Conservation (phyloP, 768 basidiomycete genomes). For the Tulasnella sp. region DNA sequence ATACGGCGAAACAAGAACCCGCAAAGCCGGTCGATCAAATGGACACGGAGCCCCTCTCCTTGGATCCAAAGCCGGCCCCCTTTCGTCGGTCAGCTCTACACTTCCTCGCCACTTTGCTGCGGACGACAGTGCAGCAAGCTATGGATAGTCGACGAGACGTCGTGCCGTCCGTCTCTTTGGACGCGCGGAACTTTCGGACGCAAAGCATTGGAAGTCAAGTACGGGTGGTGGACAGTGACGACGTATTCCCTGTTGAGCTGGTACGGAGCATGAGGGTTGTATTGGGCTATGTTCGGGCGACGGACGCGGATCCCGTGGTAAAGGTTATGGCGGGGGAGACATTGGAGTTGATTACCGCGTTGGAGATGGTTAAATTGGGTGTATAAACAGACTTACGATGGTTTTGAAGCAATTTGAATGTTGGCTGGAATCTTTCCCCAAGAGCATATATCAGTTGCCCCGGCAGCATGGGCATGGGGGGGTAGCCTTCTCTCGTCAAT, state of each 20-base stretch:
- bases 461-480: too few species aligned
- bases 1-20: background rate
- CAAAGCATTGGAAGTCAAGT: slow-evolving; percentile 8
- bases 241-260: slow-evolving; percentile 34
- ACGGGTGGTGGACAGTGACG: slow-evolving; percentile 9
- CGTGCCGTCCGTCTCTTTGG: background rate
- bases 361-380: background rate
- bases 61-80: slow-evolving; percentile 61
- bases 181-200: background rate
- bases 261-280: slow-evolving; percentile 50
- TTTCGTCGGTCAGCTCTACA: slow-evolving; percentile 82
- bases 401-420: background rate
- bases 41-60: slow-evolving; percentile 52
- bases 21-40: slow-evolving; percentile 29
- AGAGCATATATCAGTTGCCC: too few species aligned
- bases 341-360: slow-evolving; percentile 33
- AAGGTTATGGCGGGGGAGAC: slow-evolving; percentile 71
- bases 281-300: slow-evolving; percentile 57
- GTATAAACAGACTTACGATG: background rate
- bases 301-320: slow-evolving; percentile 65
- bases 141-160: slow-evolving; percentile 35
- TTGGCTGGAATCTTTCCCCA: too few species aligned
- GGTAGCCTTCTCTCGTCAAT: too few species aligned
- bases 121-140: slow-evolving; percentile 45
- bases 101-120: slow-evolving; percentile 63